These are phyloP conservation scores for Novakomyces olei DNA, from an alignment of 805 yeast species.

Conservation along the genomic window DNA sequence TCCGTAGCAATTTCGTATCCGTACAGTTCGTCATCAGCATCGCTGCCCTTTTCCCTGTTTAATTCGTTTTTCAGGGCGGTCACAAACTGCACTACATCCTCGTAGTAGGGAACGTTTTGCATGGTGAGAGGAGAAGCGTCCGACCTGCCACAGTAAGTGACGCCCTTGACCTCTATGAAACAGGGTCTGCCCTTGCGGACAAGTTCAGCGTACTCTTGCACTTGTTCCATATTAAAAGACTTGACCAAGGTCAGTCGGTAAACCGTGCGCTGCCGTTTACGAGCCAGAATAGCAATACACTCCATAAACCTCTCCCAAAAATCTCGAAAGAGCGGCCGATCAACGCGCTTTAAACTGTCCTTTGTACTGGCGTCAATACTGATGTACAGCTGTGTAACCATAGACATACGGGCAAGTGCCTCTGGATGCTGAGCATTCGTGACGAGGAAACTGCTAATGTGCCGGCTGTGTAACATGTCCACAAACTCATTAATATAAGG, in stretches of 20 bases:
- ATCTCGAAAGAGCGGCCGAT: slow-evolving; percentile 52
- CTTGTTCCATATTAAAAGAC: slow-evolving; percentile 72
- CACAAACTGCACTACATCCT: slow-evolving; percentile 66
- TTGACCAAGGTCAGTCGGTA: slow-evolving; percentile 77
- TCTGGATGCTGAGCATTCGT: slow-evolving; percentile 95
- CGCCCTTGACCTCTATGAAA: slow-evolving; percentile 82
- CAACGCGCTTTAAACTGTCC: slow-evolving; percentile 56
- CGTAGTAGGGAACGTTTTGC: slow-evolving; percentile 89
- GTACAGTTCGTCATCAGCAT: no score
- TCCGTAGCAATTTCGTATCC: slow-evolving; percentile 76
- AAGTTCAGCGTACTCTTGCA: slow-evolving; percentile 65
- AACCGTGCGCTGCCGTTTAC: slow-evolving; percentile 69
- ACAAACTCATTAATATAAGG: slow-evolving; percentile 77
- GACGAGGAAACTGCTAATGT: slow-evolving; percentile 68
- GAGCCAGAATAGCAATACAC: slow-evolving; percentile 61
- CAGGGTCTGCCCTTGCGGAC: slow-evolving; percentile 66
- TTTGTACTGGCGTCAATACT: slow-evolving; percentile 88
- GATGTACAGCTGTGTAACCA: slow-evolving; percentile 77
- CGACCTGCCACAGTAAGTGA: slow-evolving; percentile 85
- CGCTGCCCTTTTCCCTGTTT: neutral
- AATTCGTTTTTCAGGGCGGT: slow-evolving; percentile 37
- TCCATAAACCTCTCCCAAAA: slow-evolving; percentile 74
- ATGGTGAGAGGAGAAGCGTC: slow-evolving; percentile 78
- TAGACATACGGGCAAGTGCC: slow-evolving; percentile 40
- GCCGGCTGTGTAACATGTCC: slow-evolving; percentile 53